These are phyloP conservation scores for Centaurea solstitialis DNA, from an alignment of 129 eudicot genomes.

Conservation along the genomic window DNA sequence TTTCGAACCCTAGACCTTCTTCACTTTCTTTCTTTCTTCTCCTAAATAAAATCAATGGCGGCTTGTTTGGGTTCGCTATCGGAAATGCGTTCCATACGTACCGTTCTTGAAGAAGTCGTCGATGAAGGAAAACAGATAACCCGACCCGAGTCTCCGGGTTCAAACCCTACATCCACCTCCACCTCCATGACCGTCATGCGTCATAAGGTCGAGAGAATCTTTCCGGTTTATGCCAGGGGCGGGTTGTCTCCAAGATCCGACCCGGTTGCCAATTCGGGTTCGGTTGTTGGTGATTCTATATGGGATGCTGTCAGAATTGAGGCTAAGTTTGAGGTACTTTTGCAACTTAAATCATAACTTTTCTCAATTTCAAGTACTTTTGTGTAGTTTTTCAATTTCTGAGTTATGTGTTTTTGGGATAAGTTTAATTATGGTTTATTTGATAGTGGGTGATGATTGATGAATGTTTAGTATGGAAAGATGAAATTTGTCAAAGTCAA, in stretches of 20 bases:
- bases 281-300: slow-evolving; percentile 50
- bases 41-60: slow-evolving; percentile 44
- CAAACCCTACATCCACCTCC: slow-evolving; percentile 32
- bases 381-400: background rate
- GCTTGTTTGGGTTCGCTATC: slow-evolving; percentile 29
- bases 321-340: slow-evolving; percentile 59
- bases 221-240: slow-evolving; percentile 69
- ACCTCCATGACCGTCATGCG: slow-evolving; percentile 31
- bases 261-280: slow-evolving; percentile 41
- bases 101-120: slow-evolving; percentile 22
- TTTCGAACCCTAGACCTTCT: slow-evolving; percentile 7
- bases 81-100: slow-evolving; percentile 37
- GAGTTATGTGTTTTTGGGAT: background rate
- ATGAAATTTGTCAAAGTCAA: slow-evolving; percentile 2
- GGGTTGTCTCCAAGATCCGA: slow-evolving; percentile 44
- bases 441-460: slow-evolving; percentile 23
- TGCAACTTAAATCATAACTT: background rate
- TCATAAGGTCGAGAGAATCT: slow-evolving; percentile 52
- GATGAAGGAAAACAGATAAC: slow-evolving; percentile 16
- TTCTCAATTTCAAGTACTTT: background rate
- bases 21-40: slow-evolving; percentile 18
- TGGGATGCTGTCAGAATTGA: slow-evolving; percentile 66
- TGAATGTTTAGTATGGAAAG: slow-evolving; percentile 1
- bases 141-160: slow-evolving; percentile 26
- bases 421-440: slow-evolving; percentile 4